A percentile compares a stretch with the other conserved stretches of the same genome.
phyloP scores from a whole-genome alignment of 106 monocot species.

The Dendrobium chrysotoxum region DNA sequence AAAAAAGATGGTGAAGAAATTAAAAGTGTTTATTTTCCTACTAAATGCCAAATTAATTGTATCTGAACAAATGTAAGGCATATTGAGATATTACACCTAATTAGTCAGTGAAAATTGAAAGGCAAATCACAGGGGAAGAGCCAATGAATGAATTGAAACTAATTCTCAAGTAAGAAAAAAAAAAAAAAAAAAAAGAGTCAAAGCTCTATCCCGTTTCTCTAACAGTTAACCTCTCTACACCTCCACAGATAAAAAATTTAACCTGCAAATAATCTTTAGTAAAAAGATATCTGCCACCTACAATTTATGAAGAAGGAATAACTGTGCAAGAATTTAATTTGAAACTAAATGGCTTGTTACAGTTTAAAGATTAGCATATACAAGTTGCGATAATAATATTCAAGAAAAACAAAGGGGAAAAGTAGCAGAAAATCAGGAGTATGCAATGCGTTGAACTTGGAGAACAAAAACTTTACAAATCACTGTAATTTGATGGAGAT shows the following conservation, averaged over 20 bases:
- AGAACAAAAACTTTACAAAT: too few relatives aligned
- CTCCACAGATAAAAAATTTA: neutral
- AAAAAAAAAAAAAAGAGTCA: neutral
- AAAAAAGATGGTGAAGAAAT: neutral
- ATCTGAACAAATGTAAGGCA: neutral
- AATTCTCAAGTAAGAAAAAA: neutral
- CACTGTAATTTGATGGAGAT: too few relatives aligned
- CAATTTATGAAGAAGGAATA: neutral
- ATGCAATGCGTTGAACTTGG: too few relatives aligned
- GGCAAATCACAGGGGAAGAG: neutral
- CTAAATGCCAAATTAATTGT: neutral
- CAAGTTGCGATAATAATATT: too few relatives aligned
- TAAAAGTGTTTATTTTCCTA: neutral
- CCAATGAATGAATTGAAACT: neutral
- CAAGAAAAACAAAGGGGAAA: too few relatives aligned
- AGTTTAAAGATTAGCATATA: too few relatives aligned
- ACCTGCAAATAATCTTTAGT: conserved; percentile 4
- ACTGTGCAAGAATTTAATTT: too few relatives aligned
- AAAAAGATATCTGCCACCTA: too few relatives aligned
- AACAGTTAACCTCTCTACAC: neutral
- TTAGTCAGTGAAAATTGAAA: neutral
- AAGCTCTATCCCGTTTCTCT: neutral
- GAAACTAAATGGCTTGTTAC: too few relatives aligned
- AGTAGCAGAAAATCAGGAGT: too few relatives aligned
- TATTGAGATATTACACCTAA: neutral